These are phyloP conservation scores for Sanguinoderma infundibulare DNA, from an alignment of 1,284 basidiomycete genomes.

Conservation along the genomic window DNA sequence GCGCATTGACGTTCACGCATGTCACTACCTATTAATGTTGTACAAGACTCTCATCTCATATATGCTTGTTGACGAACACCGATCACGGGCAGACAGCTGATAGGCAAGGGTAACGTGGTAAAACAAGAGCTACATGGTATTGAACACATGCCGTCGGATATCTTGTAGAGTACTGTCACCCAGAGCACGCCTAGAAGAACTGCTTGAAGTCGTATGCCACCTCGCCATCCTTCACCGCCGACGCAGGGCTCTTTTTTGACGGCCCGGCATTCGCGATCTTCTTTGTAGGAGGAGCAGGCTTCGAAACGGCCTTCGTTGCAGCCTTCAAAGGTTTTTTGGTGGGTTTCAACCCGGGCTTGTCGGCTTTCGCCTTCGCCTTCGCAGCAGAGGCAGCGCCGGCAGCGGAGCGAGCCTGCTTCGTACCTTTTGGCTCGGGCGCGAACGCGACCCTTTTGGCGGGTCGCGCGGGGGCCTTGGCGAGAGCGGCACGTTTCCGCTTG, in stretches of 20 bases:
- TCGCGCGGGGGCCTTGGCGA: slow-evolving; percentile 34
- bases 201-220: slow-evolving; percentile 56
- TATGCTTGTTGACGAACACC: too few species aligned
- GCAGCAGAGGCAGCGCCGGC: slow-evolving; percentile 25
- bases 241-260: slow-evolving; percentile 29
- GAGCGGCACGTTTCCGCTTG: slow-evolving; percentile 55
- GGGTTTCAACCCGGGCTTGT: slow-evolving; percentile 7
- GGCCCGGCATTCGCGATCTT: slow-evolving; percentile 32
- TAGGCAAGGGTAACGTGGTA: background rate
- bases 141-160: background rate
- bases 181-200: slow-evolving; percentile 45
- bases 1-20: background rate
- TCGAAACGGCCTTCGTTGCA: slow-evolving; percentile 6
- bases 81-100: too few species aligned
- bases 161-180: background rate
- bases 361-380: slow-evolving; percentile 25
- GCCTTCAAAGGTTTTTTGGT: slow-evolving; percentile 19
- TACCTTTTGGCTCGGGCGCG: slow-evolving; percentile 35
- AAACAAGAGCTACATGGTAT: background rate
- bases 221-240: slow-evolving; percentile 37
- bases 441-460: slow-evolving; percentile 58
- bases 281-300: slow-evolving; percentile 26
- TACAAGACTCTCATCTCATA: background rate
- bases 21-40: background rate
- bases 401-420: slow-evolving; percentile 38